Evolutionary conservation across 148 eudicot species (phyloP), one percentile per base, ranked within the genome.

Genomic region (Camellia lanceoleosa): DNA sequence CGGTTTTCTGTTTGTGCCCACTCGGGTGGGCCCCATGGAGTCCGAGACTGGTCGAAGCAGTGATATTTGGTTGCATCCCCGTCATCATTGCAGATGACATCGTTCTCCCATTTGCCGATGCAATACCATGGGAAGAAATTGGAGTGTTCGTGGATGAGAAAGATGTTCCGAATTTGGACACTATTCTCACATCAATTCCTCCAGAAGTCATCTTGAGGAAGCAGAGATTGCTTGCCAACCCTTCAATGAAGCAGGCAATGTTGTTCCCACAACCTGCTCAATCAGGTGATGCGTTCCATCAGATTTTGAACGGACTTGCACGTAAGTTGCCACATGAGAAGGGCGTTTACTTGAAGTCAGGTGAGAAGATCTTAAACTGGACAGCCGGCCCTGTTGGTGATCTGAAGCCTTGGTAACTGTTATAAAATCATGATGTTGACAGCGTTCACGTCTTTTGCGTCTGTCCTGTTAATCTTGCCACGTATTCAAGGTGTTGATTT

Each of bases 1-100:
- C 99, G 10, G 85, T 96, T 49, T 96, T 96, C 74, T 96, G 98
- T 80, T 77, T 96, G 79, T 96, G 99, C 80, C 99, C 99, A 3
- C 98, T 93, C 3, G 99, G 99, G 9, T 96, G 99, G 99, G 99
- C 99, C 41, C 99, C 99, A 14, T 96, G 99, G 99, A 93, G 98
- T 84, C 99, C 99, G 4, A 87, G 99, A 86, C 81, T 96, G 61
- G 99, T 96, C 7, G 99, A 96, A 84, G 99, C 99, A 0, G 99
- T 96, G 15, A 88, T 96, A 63, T 96, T 96, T 16, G 99, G 99
- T 64, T 96, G 99, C 85, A 96, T 96, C 70, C 99, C 99, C 20
- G 97, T 96, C 42, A 93, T 96, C 77, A 96, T 96, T 46, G 99
- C 99, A 30, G 99, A 96, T 60, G 98, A 96, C 75, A 96, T 96